These are phyloP conservation scores for Ganoderma multipileum DNA, from an alignment of 1,284 basidiomycete species.

Conservation along the genomic window DNA sequence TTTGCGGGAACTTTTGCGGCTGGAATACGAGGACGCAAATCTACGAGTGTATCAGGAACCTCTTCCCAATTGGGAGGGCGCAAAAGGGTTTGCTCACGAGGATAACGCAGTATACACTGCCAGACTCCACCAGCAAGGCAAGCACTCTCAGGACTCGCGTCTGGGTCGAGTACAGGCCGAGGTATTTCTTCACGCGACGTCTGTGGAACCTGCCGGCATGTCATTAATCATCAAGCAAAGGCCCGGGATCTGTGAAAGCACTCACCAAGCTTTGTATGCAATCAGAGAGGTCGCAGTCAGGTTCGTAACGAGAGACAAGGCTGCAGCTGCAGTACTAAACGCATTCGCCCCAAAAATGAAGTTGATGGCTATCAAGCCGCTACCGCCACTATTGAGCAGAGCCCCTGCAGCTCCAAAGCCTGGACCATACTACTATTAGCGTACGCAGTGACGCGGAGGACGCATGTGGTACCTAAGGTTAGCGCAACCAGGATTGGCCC, in stretches of 20 bases:
- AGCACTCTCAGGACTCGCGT: neutral
- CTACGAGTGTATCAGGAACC: neutral
- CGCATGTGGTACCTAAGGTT: neutral
- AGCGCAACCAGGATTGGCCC: neutral
- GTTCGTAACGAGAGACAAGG: conserved; percentile 10
- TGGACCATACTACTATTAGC: neutral
- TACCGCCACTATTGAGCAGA: neutral
- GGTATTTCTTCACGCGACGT: neutral
- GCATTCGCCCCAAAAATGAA: neutral
- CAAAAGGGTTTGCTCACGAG: neutral
- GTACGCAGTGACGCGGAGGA: neutral
- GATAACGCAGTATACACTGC: neutral
- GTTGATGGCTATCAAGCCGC: neutral
- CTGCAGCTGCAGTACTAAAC: neutral
- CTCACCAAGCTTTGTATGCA: conserved; percentile 12
- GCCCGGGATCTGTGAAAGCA: neutral
- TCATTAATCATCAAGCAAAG: neutral
- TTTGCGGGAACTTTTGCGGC: too few species aligned
- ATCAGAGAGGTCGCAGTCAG: conserved; percentile 5
- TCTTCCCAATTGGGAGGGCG: neutral
- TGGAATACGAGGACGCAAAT: neutral
- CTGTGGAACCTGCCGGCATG: neutral
- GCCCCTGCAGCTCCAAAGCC: neutral
- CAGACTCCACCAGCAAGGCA: conserved; percentile 2
- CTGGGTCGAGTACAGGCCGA: neutral